Evolutionary conservation across 805 yeast genomes (phyloP).

Genomic region (Cyberlindnera misumaiensis): DNA sequence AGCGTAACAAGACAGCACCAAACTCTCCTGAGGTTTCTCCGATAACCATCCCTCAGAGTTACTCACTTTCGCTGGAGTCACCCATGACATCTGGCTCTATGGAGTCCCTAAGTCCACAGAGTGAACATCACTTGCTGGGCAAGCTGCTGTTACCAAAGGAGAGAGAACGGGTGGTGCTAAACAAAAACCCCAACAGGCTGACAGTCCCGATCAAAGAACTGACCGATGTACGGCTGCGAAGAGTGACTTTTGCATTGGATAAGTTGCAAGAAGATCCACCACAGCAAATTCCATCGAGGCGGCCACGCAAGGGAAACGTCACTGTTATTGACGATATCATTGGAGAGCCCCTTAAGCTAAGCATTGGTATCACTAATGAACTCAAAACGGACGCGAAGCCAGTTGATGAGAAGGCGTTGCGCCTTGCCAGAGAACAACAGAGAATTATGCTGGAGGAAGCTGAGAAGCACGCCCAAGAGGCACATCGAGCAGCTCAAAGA

Average conservation of each 20-base stretch:
- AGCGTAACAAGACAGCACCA: conserved; percentile 20
- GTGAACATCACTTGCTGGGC: conserved; percentile 3
- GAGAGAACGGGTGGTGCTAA: conserved; percentile 33
- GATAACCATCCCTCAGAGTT: conserved; percentile 10
- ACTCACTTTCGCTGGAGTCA: not conserved
- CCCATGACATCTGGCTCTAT: conserved; percentile 4
- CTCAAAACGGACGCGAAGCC: conserved; percentile 21
- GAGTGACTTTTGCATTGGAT: conserved; percentile 76
- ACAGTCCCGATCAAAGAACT: conserved; percentile 27
- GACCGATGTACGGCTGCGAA: conserved; percentile 35
- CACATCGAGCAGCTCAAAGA: conserved; percentile 63
- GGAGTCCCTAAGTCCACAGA: conserved; percentile 11
- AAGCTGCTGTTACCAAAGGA: conserved; percentile 4
- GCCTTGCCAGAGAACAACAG: conserved; percentile 54
- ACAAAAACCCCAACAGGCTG: conserved; percentile 37
- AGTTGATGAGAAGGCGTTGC: conserved; percentile 36
- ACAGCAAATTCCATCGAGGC: conserved; percentile 86
- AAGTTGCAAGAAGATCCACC: conserved; percentile 78
- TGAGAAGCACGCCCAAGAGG: conserved; percentile 68
- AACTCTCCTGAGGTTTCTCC: conserved; percentile 16
- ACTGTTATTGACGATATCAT: conserved; percentile 62
- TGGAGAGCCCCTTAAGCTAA: conserved; percentile 49
- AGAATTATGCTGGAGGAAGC: conserved; percentile 50
- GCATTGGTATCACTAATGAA: conserved; percentile 59
- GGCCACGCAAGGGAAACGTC: conserved; percentile 76